Evolutionary conservation across 2,329 filamentous ascomycete species (phyloP).

Genomic region (Cercospora sp.): DNA sequence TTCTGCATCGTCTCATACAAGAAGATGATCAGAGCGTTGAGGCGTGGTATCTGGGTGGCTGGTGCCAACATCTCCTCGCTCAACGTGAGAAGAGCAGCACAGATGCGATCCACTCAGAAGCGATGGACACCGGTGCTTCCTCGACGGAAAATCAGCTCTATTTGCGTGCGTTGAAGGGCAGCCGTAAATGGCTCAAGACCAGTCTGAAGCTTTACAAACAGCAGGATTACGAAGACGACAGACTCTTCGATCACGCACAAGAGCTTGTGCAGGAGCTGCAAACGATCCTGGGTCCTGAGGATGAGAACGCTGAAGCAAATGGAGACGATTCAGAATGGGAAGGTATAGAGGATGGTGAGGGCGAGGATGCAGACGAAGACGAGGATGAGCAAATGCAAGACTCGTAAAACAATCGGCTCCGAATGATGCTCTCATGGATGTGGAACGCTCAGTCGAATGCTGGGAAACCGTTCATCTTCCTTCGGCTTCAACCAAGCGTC

Average conservation of each 20-base stretch:
- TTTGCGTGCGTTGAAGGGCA: slow-evolving; percentile 62
- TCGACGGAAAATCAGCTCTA: slow-evolving; percentile 49
- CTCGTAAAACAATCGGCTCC: slow-evolving; percentile 22
- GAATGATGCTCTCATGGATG: background rate
- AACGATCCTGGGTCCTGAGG: slow-evolving; percentile 46
- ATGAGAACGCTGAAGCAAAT: slow-evolving; percentile 46
- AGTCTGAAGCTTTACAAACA: slow-evolving; percentile 75
- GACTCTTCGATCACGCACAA: slow-evolving; percentile 70
- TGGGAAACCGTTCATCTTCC: background rate
- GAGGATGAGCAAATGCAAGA: slow-evolving; percentile 35
- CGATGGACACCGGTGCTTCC: slow-evolving; percentile 33
- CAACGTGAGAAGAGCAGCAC: slow-evolving; percentile 57
- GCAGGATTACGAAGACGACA: slow-evolving; percentile 82
- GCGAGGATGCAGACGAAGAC: slow-evolving; percentile 37
- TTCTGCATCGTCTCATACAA: slow-evolving; percentile 76
- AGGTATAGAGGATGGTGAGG: slow-evolving; percentile 41
- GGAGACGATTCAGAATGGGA: slow-evolving; percentile 42
- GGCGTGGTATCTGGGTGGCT: slow-evolving; percentile 94
- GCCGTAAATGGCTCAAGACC: slow-evolving; percentile 79
- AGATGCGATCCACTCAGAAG: slow-evolving; percentile 24
- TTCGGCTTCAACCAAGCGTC: background rate
- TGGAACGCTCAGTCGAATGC: background rate
- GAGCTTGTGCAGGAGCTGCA: slow-evolving; percentile 63
- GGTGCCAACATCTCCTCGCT: slow-evolving; percentile 80
- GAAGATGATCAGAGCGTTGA: slow-evolving; percentile 96